Evolutionary conservation across 306 rosid genomes (phyloP).

Genomic region (Inga oerstediana): DNA sequence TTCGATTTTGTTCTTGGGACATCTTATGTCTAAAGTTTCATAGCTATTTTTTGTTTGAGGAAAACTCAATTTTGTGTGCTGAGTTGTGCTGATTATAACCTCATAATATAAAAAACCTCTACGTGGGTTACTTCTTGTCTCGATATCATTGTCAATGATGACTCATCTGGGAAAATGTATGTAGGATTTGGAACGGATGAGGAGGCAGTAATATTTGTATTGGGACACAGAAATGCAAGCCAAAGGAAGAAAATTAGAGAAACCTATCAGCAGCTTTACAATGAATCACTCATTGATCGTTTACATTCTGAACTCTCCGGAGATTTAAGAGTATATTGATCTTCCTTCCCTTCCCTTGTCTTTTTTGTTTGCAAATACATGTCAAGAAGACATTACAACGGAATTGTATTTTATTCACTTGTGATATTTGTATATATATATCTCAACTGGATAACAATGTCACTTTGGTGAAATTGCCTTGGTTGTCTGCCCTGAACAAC

Average conservation of each 20-base stretch:
- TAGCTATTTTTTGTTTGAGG: background rate
- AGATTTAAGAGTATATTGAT: conserved; percentile 73
- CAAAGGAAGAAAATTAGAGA: conserved; percentile 76
- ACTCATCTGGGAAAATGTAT: conserved; percentile 28
- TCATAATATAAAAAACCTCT: background rate
- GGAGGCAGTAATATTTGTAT: conserved; percentile 52
- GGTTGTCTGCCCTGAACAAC: conserved; percentile 20
- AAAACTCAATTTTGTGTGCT: background rate
- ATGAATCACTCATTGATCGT: conserved; percentile 68
- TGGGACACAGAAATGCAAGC: conserved; percentile 79
- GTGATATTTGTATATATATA: background rate
- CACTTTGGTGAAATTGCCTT: background rate
- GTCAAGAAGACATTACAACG: conserved; percentile 4
- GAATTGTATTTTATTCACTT: background rate
- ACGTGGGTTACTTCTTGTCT: conserved; percentile 34
- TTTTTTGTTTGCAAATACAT: background rate
- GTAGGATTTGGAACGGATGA: conserved; percentile 81
- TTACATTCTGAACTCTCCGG: conserved; percentile 84
- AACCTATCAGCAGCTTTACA: conserved; percentile 77
- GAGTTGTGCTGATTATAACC: background rate
- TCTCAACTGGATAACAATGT: conserved; percentile 18
- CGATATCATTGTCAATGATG: background rate
- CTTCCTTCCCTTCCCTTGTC: conserved; percentile 18
- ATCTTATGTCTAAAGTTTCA: background rate
- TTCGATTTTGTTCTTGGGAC: background rate